Percentiles rank a stretch among this genome's conserved stretches.
These are phyloP conservation scores for Cercospora sp. DNA, from an alignment of 2,329 filamentous ascomycete species.

Conservation along the genomic window DNA sequence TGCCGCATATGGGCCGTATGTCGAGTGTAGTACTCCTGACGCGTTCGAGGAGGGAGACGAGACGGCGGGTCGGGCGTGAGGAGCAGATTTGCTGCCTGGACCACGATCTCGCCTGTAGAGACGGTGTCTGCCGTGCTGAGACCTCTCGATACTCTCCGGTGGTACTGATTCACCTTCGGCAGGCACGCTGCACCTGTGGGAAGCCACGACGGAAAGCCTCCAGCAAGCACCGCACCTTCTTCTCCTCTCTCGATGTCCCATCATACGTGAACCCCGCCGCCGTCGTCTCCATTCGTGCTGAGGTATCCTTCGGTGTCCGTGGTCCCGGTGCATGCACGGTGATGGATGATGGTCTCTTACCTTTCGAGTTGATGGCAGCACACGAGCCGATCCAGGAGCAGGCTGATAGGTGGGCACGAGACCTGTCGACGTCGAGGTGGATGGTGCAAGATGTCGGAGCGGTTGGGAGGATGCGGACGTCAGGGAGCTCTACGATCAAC, in stretches of 20 bases:
- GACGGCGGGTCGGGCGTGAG: neutral
- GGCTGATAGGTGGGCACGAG: constrained; percentile 19
- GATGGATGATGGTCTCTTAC: constrained; percentile 8
- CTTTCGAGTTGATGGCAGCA: constrained; percentile 8
- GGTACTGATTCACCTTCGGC: constrained; percentile 7
- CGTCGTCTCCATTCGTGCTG: neutral
- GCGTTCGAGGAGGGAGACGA: neutral
- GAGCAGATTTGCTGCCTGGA: neutral
- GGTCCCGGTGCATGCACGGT: neutral
- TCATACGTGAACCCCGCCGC: neutral
- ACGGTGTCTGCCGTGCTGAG: neutral
- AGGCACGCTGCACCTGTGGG: constrained; percentile 2
- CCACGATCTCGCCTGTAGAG: neutral
- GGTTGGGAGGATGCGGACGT: constrained; percentile 26
- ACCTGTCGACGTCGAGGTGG: constrained; percentile 18
- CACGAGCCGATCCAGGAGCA: constrained; percentile 12
- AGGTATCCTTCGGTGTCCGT: neutral
- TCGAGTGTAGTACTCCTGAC: neutral
- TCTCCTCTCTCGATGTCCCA: neutral
- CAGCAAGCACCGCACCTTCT: constrained; percentile 5
- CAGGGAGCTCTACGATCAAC: constrained; percentile 44
- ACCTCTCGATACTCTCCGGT: constrained; percentile 2
- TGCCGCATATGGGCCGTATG: neutral
- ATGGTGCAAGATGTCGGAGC: constrained; percentile 13
- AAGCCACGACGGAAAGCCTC: constrained; percentile 10